These are phyloP conservation scores for Phycomyces blakesleeanus DNA, from an alignment of 192 early-diverging fungal species.

Conservation along the genomic window DNA sequence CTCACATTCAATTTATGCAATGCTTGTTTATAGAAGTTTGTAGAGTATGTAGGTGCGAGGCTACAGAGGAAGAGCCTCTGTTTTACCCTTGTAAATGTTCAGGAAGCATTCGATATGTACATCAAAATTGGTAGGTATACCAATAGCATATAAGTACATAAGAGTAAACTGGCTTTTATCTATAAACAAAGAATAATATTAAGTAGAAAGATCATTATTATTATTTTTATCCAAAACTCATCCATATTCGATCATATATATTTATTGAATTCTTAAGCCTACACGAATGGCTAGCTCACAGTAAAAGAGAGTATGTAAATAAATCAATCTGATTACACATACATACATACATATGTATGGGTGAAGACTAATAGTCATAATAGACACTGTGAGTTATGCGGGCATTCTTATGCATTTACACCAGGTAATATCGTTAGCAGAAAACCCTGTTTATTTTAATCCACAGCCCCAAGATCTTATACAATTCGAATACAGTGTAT, in stretches of 20 bases:
- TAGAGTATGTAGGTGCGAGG: slow-evolving; percentile 80
- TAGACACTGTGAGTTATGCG: slow-evolving; percentile 89
- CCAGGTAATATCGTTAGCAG: slow-evolving; percentile 42
- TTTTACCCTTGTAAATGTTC: slow-evolving; percentile 96
- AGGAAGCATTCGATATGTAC: slow-evolving; percentile 91
- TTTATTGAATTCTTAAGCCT: slow-evolving; percentile 42
- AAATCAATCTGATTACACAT: too few relatives aligned
- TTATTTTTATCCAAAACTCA: too few relatives aligned
- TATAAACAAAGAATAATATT: not conserved
- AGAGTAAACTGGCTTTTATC: not conserved
- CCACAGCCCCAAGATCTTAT: too few relatives aligned
- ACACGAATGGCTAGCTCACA: slow-evolving; percentile 81
- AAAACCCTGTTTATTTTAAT: not conserved
- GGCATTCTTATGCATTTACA: slow-evolving; percentile 80
- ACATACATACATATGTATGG: too few relatives aligned
- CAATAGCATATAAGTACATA: not conserved
- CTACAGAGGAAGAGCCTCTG: slow-evolving; percentile 75
- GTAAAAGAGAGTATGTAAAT: slow-evolving; percentile 61
- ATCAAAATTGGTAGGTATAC: slow-evolving; percentile 75
- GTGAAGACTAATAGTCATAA: not conserved
- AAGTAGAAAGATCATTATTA: too few relatives aligned
- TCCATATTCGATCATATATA: too few relatives aligned
- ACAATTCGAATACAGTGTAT: slow-evolving; percentile 47
- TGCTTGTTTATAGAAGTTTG: slow-evolving; percentile 54
- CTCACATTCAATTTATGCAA: not conserved